These are phyloP conservation scores for Corylus heterophylla DNA, from an alignment of 306 rosid species.

Conservation along the genomic window DNA sequence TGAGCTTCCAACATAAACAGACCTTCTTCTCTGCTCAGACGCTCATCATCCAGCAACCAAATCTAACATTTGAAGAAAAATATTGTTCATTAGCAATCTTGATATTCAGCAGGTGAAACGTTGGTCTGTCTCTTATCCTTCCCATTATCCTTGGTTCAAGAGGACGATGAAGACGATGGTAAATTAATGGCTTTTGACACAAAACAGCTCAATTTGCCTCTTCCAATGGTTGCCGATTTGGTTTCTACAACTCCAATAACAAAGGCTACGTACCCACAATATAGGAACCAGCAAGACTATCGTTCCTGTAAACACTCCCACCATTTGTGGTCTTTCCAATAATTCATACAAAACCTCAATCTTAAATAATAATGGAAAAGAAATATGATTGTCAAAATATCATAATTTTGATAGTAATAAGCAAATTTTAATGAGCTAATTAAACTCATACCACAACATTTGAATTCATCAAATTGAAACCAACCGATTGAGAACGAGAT, in stretches of 20 bases:
- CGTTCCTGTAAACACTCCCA: constrained; percentile 32
- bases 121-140: constrained; percentile 20
- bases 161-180: constrained; percentile 28
- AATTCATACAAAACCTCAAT: constrained; percentile 29
- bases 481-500: no score
- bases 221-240: constrained; percentile 42
- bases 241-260: constrained; percentile 41
- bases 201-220: constrained; percentile 31
- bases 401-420: not conserved
- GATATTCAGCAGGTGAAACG: constrained; percentile 22
- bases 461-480: no score
- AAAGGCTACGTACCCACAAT: constrained; percentile 43
- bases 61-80: no score
- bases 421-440: no score
- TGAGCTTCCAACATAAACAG: no score
- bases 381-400: not conserved
- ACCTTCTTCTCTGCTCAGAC: no score
- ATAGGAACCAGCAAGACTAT: constrained; percentile 35
- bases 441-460: no score
- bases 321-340: constrained; percentile 32
- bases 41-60: no score
- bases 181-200: constrained; percentile 42
- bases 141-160: constrained; percentile 19
- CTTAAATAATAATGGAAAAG: not conserved
- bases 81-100: no score